These are phyloP conservation scores for Entelexis paramagnoliae DNA, from an alignment of 1,139 yeast species.

Conservation along the genomic window DNA sequence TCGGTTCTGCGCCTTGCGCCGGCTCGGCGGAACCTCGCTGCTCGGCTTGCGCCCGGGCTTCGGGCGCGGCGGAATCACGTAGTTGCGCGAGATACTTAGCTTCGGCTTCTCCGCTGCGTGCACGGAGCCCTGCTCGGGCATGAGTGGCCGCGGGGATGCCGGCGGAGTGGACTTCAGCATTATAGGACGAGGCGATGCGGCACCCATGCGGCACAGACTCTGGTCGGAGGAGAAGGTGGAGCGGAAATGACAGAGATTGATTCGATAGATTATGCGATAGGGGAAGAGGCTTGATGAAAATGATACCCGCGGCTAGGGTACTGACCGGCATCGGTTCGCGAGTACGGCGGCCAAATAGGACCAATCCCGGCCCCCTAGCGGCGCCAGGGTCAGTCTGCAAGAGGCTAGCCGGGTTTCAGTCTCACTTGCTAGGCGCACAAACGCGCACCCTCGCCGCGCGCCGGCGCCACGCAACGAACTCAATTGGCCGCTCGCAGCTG, in stretches of 20 bases:
- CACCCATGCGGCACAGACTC: slow-evolving; percentile 10
- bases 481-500: neutral
- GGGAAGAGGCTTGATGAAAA: slow-evolving; percentile 6
- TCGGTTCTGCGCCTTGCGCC: slow-evolving; percentile 84
- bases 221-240: neutral
- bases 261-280: slow-evolving; percentile 9
- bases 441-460: neutral
- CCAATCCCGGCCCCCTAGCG: too few relatives aligned
- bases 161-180: slow-evolving; percentile 13
- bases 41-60: slow-evolving; percentile 87
- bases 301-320: slow-evolving; percentile 11
- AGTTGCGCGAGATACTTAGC: slow-evolving; percentile 58
- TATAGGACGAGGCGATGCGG: slow-evolving; percentile 16
- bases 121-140: neutral
- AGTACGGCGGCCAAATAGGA: too few relatives aligned
- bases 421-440: too few relatives aligned
- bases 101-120: slow-evolving; percentile 8
- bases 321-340: too few relatives aligned
- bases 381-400: too few relatives aligned
- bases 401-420: too few relatives aligned
- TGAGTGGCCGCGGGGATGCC: slow-evolving; percentile 6
- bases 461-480: neutral
- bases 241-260: slow-evolving; percentile 1
- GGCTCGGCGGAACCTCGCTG: slow-evolving; percentile 42
- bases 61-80: slow-evolving; percentile 88